A percentile compares a stretch with the other conserved stretches of the same genome.
These are phyloP conservation scores for baker's yeast (Saccharomyces cerevisiae) DNA, from an alignment of 805 yeast genomes.

Conservation along the genomic window DNA sequence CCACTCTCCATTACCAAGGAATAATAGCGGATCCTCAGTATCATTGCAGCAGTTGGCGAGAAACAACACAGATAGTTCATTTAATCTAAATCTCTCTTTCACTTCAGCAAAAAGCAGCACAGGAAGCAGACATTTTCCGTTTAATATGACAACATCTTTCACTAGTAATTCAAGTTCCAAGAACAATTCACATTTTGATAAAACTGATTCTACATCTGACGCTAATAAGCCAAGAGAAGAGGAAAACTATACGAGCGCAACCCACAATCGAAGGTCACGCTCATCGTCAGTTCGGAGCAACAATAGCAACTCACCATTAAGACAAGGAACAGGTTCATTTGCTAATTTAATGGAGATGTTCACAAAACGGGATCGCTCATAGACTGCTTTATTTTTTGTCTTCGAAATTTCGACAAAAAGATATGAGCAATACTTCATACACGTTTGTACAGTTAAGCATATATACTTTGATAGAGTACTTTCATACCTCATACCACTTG, in stretches of 20 bases:
- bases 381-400: neutral
- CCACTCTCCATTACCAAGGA: conserved; percentile 15
- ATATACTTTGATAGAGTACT: neutral
- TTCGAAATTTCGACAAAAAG: neutral
- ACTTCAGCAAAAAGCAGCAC: conserved; percentile 10
- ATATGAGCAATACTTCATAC: neutral
- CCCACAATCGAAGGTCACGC: neutral
- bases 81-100: conserved; percentile 2
- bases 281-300: neutral
- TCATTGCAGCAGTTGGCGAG: conserved; percentile 15
- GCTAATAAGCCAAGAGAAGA: neutral
- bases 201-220: neutral
- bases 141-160: conserved; percentile 25
- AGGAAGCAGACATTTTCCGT: conserved; percentile 20
- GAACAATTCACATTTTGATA: neutral
- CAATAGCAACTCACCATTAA: neutral
- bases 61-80: conserved; percentile 9
- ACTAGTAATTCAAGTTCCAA: neutral
- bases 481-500: neutral
- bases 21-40: conserved; percentile 22
- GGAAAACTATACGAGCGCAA: neutral
- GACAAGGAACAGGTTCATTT: conserved; percentile 9
- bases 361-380: conserved; percentile 1
- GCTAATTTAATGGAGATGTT: conserved; percentile 4
- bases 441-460: neutral